Evolutionary conservation across 2,329 filamentous ascomycete species (phyloP).

Genomic region (Talaromyces rugulosus): DNA sequence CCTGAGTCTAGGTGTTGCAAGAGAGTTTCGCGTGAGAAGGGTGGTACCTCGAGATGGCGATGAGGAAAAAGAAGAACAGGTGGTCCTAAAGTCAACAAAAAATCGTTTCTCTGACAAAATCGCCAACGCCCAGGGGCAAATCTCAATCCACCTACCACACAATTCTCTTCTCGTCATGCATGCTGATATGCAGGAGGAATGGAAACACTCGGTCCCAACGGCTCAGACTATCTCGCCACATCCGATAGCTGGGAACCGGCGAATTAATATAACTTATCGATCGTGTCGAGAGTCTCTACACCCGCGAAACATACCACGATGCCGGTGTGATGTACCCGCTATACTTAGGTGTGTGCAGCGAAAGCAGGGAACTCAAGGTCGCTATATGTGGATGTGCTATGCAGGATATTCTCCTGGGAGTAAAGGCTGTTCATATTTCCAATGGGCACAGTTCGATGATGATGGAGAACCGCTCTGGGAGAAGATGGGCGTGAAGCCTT

Average conservation of each 20-base stretch:
- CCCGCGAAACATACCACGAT: slow-evolving; percentile 72
- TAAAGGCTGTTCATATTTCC: slow-evolving; percentile 69
- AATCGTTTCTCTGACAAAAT: slow-evolving; percentile 16
- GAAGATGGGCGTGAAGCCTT: slow-evolving; percentile 9
- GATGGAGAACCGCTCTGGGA: slow-evolving; percentile 73
- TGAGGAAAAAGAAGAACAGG: neutral
- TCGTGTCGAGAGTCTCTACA: slow-evolving; percentile 75
- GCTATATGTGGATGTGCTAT: slow-evolving; percentile 94
- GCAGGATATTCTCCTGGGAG: slow-evolving; percentile 47
- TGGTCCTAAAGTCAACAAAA: slow-evolving; percentile 3
- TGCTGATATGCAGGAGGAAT: slow-evolving; percentile 94
- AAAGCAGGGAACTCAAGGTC: slow-evolving; percentile 69
- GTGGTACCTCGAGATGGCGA: slow-evolving; percentile 59
- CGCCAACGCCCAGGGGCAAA: slow-evolving; percentile 72
- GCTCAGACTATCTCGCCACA: slow-evolving; percentile 77
- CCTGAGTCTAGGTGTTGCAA: slow-evolving; percentile 82
- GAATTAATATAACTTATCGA: slow-evolving; percentile 93
- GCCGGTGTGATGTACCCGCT: slow-evolving; percentile 66
- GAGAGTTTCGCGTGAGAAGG: slow-evolving; percentile 83
- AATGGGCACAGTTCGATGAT: slow-evolving; percentile 83
- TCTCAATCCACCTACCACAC: slow-evolving; percentile 88
- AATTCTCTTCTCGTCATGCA: slow-evolving; percentile 95
- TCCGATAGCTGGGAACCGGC: slow-evolving; percentile 69
- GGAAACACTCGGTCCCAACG: slow-evolving; percentile 84
- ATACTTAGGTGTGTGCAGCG: slow-evolving; percentile 74